Percentiles rank a stretch among this genome's conserved stretches.
Evolutionary conservation across 164 flowering plant species (phyloP).

Genomic region (Tetrastigma voinierianum): DNA sequence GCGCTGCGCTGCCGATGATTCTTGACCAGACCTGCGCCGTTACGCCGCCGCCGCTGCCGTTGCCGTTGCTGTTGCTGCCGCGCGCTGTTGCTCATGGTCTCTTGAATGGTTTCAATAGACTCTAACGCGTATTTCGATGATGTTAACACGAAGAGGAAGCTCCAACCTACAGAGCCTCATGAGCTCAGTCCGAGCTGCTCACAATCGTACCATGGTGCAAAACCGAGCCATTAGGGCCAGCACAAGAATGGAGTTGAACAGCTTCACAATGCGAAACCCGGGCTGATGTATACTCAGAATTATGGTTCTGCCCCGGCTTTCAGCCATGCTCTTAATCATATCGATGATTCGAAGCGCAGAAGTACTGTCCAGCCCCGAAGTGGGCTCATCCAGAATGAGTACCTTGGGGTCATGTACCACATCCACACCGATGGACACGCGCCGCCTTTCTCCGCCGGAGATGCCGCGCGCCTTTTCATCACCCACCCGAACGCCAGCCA

Average conservation of each 20-base stretch:
- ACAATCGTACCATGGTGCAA: slow-evolving; percentile 75
- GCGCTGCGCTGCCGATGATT: not conserved
- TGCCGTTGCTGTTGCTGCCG: slow-evolving; percentile 7
- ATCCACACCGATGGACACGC: slow-evolving; percentile 92
- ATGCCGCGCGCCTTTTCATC: slow-evolving; percentile 73
- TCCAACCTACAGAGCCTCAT: slow-evolving; percentile 51
- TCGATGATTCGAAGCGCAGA: slow-evolving; percentile 85
- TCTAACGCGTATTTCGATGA: slow-evolving; percentile 89
- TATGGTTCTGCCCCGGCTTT: slow-evolving; percentile 67
- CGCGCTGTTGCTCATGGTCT: too few species aligned
- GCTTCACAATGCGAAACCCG: slow-evolving; percentile 81
- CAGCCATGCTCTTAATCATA: slow-evolving; percentile 89
- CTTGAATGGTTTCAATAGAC: slow-evolving; percentile 55
- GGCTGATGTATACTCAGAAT: slow-evolving; percentile 93
- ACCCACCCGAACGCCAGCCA: slow-evolving; percentile 59
- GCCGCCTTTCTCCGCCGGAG: slow-evolving; percentile 92
- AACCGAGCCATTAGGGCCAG: slow-evolving; percentile 75
- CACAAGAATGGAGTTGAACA: slow-evolving; percentile 64
- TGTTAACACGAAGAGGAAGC: slow-evolving; percentile 68
- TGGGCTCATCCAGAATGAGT: slow-evolving; percentile 88
- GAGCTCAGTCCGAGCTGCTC: slow-evolving; percentile 51
- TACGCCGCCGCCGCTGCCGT: not conserved
- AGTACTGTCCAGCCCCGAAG: slow-evolving; percentile 89
- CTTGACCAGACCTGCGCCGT: not conserved
- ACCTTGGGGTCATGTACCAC: slow-evolving; percentile 84